Conservation (phyloP, 352 stramenopile genomes). For the Phytophthora cajani region DNA sequence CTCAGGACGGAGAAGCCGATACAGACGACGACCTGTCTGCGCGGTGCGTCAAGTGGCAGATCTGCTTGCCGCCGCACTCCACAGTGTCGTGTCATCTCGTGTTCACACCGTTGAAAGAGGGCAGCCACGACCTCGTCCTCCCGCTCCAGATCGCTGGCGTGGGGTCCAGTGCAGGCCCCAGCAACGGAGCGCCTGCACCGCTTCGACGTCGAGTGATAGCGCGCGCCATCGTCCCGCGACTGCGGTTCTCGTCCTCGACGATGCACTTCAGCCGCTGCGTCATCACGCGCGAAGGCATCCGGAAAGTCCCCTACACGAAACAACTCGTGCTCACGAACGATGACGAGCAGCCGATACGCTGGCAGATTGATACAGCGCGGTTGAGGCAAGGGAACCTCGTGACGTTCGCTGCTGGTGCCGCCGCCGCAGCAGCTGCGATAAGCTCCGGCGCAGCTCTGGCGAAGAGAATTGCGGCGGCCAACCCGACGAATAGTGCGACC, state of each 20-base stretch:
- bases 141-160: constrained; percentile 82
- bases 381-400: constrained; percentile 38
- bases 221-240: constrained; percentile 55
- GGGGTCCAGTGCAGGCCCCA: constrained; percentile 11
- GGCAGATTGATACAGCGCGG: constrained; percentile 74
- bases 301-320: constrained; percentile 89
- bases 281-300: constrained; percentile 83
- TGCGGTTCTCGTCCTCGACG: constrained; percentile 74
- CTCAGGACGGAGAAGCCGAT: constrained; percentile 7
- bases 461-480: constrained; percentile 37
- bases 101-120: constrained; percentile 64
- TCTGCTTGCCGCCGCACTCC: constrained; percentile 70
- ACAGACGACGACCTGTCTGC: constrained; percentile 6
- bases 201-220: constrained; percentile 62
- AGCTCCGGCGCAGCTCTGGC: constrained; percentile 17
- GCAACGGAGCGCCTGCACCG: constrained; percentile 22
- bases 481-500: constrained; percentile 39
- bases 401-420: constrained; percentile 29
- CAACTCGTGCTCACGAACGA: constrained; percentile 82
- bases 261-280: constrained; percentile 90
- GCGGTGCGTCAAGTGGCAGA: constrained; percentile 66
- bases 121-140: constrained; percentile 63
- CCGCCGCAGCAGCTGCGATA: constrained; percentile 3
- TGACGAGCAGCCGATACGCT: constrained; percentile 63
- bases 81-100: constrained; percentile 79